Conservation (phyloP, 495 filamentous ascomycete genomes). For the Pyronema domesticum region DNA sequence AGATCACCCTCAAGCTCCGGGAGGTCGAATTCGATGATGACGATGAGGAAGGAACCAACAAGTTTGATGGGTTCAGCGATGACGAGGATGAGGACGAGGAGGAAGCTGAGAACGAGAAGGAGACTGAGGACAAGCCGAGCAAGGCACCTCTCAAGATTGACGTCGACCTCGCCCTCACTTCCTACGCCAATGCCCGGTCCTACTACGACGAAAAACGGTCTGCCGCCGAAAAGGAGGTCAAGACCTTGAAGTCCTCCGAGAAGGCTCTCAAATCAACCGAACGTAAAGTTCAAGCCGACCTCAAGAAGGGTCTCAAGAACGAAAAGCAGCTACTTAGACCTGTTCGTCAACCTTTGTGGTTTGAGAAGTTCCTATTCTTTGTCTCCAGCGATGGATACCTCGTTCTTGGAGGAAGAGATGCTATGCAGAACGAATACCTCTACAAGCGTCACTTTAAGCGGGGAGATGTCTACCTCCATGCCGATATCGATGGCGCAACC, state of each 20-base stretch:
- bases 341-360: constrained; percentile 71
- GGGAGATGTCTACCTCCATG: constrained; percentile 82
- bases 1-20: constrained; percentile 58
- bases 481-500: constrained; percentile 70
- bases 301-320: constrained; percentile 73
- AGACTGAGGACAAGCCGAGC: constrained; percentile 8
- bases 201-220: constrained; percentile 79
- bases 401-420: constrained; percentile 69
- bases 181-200: constrained; percentile 74
- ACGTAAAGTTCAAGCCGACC: constrained; percentile 65
- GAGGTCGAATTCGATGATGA: constrained; percentile 45
- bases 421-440: constrained; percentile 77
- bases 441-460: constrained; percentile 70
- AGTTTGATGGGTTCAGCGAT: constrained; percentile 37
- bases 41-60: constrained; percentile 33
- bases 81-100: constrained; percentile 45
- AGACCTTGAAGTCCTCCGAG: constrained; percentile 62
- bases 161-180: constrained; percentile 60
- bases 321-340: constrained; percentile 80
- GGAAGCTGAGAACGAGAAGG: constrained; percentile 25
- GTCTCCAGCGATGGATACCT: constrained; percentile 92
- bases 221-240: constrained; percentile 70
- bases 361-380: constrained; percentile 92
- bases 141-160: constrained; percentile 47
- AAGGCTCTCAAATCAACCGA: constrained; percentile 80